These are phyloP conservation scores for Hyphopichia burtonii DNA, from an alignment of 1,139 yeast genomes.

Conservation along the genomic window DNA sequence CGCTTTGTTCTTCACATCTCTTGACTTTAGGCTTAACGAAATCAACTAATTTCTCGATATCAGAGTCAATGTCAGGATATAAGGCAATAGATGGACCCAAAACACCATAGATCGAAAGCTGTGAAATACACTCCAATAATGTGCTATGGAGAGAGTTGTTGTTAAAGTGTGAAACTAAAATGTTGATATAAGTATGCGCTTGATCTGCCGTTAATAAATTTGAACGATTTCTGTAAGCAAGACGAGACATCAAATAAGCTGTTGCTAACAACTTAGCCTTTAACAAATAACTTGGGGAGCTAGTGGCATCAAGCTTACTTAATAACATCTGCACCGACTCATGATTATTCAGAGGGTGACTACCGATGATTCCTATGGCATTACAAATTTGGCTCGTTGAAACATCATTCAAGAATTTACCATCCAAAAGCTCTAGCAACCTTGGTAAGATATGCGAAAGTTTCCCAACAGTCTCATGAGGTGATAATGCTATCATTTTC, in stretches of 20 bases:
- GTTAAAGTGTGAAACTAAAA: constrained; percentile 8
- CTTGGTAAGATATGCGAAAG: constrained; percentile 17
- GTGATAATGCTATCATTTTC: constrained; percentile 36
- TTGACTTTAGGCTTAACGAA: constrained; percentile 44
- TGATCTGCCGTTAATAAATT: constrained; percentile 4
- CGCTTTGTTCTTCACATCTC: constrained; percentile 61
- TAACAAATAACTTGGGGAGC: constrained; percentile 14
- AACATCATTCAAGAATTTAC: constrained; percentile 28
- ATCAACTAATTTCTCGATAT: constrained; percentile 25
- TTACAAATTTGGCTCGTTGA: constrained; percentile 42
- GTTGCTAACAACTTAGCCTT: constrained; percentile 34
- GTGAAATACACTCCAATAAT: constrained; percentile 50
- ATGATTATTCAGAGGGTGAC: constrained; percentile 34
- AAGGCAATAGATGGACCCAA: constrained; percentile 30
- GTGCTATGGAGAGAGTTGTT: constrained; percentile 22
- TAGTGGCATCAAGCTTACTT: constrained; percentile 9
- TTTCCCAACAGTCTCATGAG: constrained; percentile 24
- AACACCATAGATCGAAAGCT: constrained; percentile 61
- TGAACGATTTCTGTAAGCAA: constrained; percentile 39
- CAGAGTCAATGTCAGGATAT: constrained; percentile 7
- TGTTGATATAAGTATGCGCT: not conserved
- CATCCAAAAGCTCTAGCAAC: constrained; percentile 22
- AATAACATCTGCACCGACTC: constrained; percentile 10
- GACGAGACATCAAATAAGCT: constrained; percentile 54
- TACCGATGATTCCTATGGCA: constrained; percentile 54